Evolutionary conservation across 345 rosid genomes (phyloP).

Genomic region (Eucalyptus caleyi): DNA sequence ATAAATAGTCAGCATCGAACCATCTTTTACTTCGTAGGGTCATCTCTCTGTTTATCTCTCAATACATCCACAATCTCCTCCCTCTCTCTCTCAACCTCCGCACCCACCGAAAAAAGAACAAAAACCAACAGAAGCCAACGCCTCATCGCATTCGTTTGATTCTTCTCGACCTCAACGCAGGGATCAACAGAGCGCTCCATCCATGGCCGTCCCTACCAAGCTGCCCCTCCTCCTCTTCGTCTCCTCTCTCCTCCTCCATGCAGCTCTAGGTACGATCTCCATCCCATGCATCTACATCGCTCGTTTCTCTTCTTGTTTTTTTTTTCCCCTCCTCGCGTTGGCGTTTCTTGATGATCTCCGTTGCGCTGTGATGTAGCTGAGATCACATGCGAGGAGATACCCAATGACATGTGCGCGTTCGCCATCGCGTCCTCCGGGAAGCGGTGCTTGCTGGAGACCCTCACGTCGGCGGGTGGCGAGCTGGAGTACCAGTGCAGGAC

Average conservation of each 20-base stretch:
- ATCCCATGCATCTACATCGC: not conserved
- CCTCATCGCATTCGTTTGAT: not conserved
- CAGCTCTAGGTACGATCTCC: constrained; percentile 36
- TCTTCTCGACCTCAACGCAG: not conserved
- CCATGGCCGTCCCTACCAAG: constrained; percentile 47
- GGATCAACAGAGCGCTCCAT: not conserved
- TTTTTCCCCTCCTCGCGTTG: not conserved
- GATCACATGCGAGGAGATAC: constrained; percentile 60
- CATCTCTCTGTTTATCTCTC: not conserved
- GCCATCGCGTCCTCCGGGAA: constrained; percentile 62
- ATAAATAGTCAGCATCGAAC: not conserved
- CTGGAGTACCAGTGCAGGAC: constrained; percentile 69
- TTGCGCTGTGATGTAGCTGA: constrained; percentile 15
- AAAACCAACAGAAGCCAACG: not conserved
- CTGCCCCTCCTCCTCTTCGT: constrained; percentile 31
- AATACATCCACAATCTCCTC: not conserved
- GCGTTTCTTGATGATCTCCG: not conserved
- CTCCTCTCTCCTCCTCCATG: constrained; percentile 46
- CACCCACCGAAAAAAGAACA: not conserved
- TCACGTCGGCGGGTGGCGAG: constrained; percentile 1
- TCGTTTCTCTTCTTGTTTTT: not conserved
- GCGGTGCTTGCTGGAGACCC: constrained; percentile 81
- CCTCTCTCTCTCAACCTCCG: not conserved
- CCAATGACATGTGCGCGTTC: constrained; percentile 56
- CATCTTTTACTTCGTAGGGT: not conserved